Evolutionary conservation across 305 asterid species (phyloP), one percentile per base, ranked within the genome.

Genomic region (Fraxinus sp.): DNA sequence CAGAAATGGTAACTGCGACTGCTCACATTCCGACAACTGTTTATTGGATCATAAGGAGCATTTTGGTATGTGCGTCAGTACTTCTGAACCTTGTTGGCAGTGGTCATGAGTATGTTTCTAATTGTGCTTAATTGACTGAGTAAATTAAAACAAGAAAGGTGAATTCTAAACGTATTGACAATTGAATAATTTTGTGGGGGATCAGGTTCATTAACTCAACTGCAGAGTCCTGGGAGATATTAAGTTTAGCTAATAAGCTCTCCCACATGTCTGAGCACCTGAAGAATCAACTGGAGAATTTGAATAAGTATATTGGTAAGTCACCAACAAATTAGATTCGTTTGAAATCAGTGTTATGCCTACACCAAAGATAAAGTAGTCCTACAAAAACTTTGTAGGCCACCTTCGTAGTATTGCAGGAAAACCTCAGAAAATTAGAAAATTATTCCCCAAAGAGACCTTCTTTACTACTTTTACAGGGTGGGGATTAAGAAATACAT

Each of bases 1-100:
- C 93, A 0, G 97, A 91, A 71, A 64, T 87, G 77, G 20, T 79
- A 13, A 88, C 89, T 9, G 96, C 96, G 16, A 89, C 91, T 0
- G 91, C 95, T 76, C 94, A 91, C 72, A 88, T 96, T 84, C 97
- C 99, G 6, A 89, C 89, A 0, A 97, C 98, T 14, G 94, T 89
- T 76, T 96, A 96, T 41, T 96, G 98, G 98, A 84, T 24, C 46
- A 77, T 77, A 6, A 52, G 79, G 75, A 77, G 84, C 64, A 71
- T 80, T 71, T 83, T 84, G 32, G 62, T 59, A 26, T 80, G 77
- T 71, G 79, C 72, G 7, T 68, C 75, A 3, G 33, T 41, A 11
- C 64, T 84, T 13, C 7, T 36, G 3, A 81, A 77, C 62, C 83
- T 78, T 11, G 16, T 91, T 1, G 95, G 98, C 57, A 85, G 92